These are phyloP conservation scores for Lipomyces orientalis DNA, from an alignment of 805 yeast genomes.

Conservation along the genomic window DNA sequence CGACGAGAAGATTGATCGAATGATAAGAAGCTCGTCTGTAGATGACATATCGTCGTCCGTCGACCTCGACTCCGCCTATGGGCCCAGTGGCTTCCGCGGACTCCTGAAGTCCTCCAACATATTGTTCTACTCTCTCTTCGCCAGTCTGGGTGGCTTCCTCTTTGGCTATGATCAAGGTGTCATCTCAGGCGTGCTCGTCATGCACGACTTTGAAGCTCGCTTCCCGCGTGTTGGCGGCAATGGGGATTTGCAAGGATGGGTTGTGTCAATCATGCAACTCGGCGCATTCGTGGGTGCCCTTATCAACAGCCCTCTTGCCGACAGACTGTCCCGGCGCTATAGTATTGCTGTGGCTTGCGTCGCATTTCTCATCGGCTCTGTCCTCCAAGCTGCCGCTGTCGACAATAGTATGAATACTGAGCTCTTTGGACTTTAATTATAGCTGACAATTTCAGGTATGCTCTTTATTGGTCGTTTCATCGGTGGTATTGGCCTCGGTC, in stretches of 20 bases:
- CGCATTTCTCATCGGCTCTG: slow-evolving; percentile 30
- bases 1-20: neutral
- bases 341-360: slow-evolving; percentile 32
- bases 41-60: neutral
- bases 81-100: slow-evolving; percentile 35
- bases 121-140: slow-evolving; percentile 39
- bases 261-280: slow-evolving; percentile 35
- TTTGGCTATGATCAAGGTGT: slow-evolving; percentile 45
- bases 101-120: slow-evolving; percentile 38
- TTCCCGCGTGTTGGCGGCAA: slow-evolving; percentile 32
- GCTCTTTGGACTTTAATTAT: too few relatives aligned
- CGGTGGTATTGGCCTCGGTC: slow-evolving; percentile 62
- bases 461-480: slow-evolving; percentile 58
- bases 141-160: slow-evolving; percentile 43
- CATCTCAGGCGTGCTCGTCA: slow-evolving; percentile 40
- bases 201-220: slow-evolving; percentile 35
- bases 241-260: slow-evolving; percentile 37
- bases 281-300: slow-evolving; percentile 38
- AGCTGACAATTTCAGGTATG: slow-evolving; percentile 28
- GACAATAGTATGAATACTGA: slow-evolving; percentile 12
- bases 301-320: slow-evolving; percentile 33
- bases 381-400: slow-evolving; percentile 31
- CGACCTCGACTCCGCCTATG: slow-evolving; percentile 17
- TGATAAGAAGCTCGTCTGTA: neutral
- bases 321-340: slow-evolving; percentile 32